Conservation (phyloP, 805 yeast genomes). For the Candida yuanshanica region DNA sequence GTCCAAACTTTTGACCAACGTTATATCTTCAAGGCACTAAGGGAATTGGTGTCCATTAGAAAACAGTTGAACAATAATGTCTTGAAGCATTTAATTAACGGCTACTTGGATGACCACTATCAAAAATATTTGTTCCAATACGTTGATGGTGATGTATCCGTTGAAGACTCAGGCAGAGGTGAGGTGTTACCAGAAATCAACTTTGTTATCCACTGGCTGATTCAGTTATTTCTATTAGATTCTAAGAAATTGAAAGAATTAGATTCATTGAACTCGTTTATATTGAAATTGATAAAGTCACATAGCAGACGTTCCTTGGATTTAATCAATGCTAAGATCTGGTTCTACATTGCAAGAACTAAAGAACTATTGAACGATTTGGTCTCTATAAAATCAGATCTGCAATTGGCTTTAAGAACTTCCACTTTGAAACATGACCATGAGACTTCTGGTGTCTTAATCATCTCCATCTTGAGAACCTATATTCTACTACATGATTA, state of each 20-base stretch:
- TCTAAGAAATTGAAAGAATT: constrained; percentile 41
- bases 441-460: constrained; percentile 84
- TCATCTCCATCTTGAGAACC: constrained; percentile 79
- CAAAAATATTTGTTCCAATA: constrained; percentile 37
- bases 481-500: constrained; percentile 75
- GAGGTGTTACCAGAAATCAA: constrained; percentile 73
- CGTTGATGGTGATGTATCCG: constrained; percentile 34
- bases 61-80: constrained; percentile 50
- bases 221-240: constrained; percentile 74
- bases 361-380: constrained; percentile 56
- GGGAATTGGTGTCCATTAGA: constrained; percentile 76
- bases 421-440: constrained; percentile 88
- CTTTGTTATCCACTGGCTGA: constrained; percentile 69
- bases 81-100: constrained; percentile 48
- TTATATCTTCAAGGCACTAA: constrained; percentile 76
- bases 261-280: constrained; percentile 48
- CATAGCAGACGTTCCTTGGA: constrained; percentile 83
- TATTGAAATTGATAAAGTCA: constrained; percentile 42
- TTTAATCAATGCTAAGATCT: constrained; percentile 78
- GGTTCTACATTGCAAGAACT: constrained; percentile 86
- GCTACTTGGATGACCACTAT: constrained; percentile 47
- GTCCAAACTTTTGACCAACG: constrained; percentile 77
- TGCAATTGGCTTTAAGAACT: constrained; percentile 73
- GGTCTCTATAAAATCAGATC: constrained; percentile 57
- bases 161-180: constrained; percentile 23